A percentile compares a stretch with the other conserved stretches of the same genome.
Evolutionary conservation across 1,284 basidiomycete genomes (phyloP).

Genomic region (Moesziomyces antarcticus): DNA sequence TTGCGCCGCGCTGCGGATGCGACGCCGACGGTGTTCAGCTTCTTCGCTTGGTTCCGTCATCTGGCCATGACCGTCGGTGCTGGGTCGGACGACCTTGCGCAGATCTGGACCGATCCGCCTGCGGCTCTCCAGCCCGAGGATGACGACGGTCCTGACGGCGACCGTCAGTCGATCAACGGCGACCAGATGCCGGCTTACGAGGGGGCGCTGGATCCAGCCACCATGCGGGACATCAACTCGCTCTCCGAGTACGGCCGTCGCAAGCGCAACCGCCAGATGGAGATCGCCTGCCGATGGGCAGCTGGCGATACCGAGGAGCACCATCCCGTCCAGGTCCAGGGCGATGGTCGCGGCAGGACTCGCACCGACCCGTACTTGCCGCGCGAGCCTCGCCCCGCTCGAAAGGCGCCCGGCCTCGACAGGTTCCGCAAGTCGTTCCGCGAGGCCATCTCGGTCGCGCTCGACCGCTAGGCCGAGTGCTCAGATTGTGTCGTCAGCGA

Average conservation of each 20-base stretch:
- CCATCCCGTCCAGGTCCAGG: conserved; percentile 58
- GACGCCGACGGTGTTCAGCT: conserved; percentile 55
- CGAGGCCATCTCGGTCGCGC: conserved; percentile 55
- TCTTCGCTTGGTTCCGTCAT: conserved; percentile 63
- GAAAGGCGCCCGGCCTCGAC: conserved; percentile 44
- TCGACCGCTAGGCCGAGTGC: conserved; percentile 16
- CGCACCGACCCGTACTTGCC: conserved; percentile 56
- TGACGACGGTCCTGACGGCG: conserved; percentile 27
- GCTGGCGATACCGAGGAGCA: conserved; percentile 63
- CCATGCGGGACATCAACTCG: conserved; percentile 54
- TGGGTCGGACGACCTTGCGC: conserved; percentile 54
- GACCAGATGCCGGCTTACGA: conserved; percentile 18
- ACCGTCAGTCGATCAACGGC: conserved; percentile 27
- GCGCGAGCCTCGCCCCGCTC: conserved; percentile 49
- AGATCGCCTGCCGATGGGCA: conserved; percentile 62
- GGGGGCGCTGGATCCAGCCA: conserved; percentile 33
- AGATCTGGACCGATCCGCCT: conserved; percentile 55
- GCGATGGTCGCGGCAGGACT: conserved; percentile 58
- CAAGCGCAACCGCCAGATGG: conserved; percentile 61
- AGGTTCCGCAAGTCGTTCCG: conserved; percentile 57
- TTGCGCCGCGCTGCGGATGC: conserved; percentile 45
- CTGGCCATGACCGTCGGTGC: conserved; percentile 58
- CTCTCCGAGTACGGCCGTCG: conserved; percentile 51
- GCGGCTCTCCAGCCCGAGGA: conserved; percentile 12
- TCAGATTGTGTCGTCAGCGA: too few relatives aligned